A percentile compares a stretch with the other conserved stretches of the same genome.
Evolutionary conservation across 2,329 filamentous ascomycete genomes (phyloP).

Genomic region (Beauveria sp.): DNA sequence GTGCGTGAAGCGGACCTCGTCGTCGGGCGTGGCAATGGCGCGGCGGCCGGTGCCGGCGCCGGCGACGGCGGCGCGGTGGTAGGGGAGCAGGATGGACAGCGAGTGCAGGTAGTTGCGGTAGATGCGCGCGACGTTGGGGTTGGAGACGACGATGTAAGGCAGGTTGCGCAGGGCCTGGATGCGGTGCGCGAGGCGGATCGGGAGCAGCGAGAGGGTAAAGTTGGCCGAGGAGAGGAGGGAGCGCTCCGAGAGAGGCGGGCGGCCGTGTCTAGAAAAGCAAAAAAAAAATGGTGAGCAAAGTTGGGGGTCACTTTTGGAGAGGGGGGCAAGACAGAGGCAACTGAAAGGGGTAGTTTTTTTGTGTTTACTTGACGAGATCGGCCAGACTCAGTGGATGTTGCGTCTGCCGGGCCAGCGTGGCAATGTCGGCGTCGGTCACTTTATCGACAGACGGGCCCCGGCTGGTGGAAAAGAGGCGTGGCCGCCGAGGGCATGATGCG

Average conservation of each 20-base stretch:
- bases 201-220: constrained; percentile 88
- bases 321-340: no score
- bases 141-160: constrained; percentile 97
- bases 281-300: neutral
- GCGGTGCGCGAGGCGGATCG: constrained; percentile 84
- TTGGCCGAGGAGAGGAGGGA: constrained; percentile 86
- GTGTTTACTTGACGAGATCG: constrained; percentile 73
- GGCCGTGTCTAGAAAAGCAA: constrained; percentile 51
- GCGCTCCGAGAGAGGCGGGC: constrained; percentile 72
- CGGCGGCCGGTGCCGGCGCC: constrained; percentile 27
- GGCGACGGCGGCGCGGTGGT: constrained; percentile 45
- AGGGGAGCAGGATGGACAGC: constrained; percentile 81
- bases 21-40: constrained; percentile 56
- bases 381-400: constrained; percentile 77
- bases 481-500: neutral
- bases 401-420: constrained; percentile 66
- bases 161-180: constrained; percentile 90
- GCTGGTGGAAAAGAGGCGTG: constrained; percentile 11
- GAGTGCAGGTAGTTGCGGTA: constrained; percentile 96
- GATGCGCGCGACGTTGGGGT: constrained; percentile 87
- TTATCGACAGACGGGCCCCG: constrained; percentile 14
- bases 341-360: constrained; percentile 13
- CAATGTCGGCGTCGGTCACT: constrained; percentile 67
- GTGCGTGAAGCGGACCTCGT: constrained; percentile 85
- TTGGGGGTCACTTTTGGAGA: no score